phyloP scores from a whole-genome alignment of 441 rosid species.

The Hypseocharis bilobata region DNA sequence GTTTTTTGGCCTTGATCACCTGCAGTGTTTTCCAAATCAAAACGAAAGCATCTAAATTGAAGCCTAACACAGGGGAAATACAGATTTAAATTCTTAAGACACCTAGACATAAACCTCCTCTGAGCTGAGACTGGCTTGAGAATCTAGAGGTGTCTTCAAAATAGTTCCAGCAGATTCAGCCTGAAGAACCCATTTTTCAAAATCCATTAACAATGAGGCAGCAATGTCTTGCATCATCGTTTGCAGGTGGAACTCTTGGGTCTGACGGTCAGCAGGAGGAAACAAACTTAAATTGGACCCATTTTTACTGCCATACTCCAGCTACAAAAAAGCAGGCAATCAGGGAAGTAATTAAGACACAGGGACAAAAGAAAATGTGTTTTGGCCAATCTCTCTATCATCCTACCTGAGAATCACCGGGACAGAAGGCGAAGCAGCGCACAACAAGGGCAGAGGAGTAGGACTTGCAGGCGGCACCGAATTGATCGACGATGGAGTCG shows the following conservation, averaged over 20 bases:
- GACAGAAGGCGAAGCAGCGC: conserved; percentile 86
- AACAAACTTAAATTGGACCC: conserved; percentile 55
- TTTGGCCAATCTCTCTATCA: too few relatives aligned
- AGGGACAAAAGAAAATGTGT: too few relatives aligned
- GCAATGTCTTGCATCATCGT: conserved; percentile 97
- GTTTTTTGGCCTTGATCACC: conserved; percentile 93
- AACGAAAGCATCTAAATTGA: conserved; percentile 13
- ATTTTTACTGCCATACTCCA: conserved; percentile 60
- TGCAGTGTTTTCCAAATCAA: conserved; percentile 28
- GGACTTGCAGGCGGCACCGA: conserved; percentile 43
- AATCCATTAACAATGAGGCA: conserved; percentile 81
- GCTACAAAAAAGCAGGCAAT: conserved; percentile 33
- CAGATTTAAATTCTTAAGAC: conserved; percentile 53
- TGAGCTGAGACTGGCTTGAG: conserved; percentile 91
- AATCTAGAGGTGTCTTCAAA: conserved; percentile 95
- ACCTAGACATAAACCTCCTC: conserved; percentile 99
- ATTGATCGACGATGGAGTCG: conserved; percentile 48
- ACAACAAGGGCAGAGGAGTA: conserved; percentile 63
- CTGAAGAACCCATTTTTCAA: conserved; percentile 84
- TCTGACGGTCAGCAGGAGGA: conserved; percentile 80
- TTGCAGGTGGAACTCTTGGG: conserved; percentile 76
- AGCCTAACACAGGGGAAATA: conserved; percentile 20
- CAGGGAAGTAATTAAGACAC: not conserved
- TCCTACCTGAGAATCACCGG: conserved; percentile 77
- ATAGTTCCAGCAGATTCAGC: conserved; percentile 89